Percentiles rank a stretch among this genome's conserved stretches.
phyloP scores from a whole-genome alignment of 1,139 yeast genomes.

The Saccharomyces pastorianus region DNA sequence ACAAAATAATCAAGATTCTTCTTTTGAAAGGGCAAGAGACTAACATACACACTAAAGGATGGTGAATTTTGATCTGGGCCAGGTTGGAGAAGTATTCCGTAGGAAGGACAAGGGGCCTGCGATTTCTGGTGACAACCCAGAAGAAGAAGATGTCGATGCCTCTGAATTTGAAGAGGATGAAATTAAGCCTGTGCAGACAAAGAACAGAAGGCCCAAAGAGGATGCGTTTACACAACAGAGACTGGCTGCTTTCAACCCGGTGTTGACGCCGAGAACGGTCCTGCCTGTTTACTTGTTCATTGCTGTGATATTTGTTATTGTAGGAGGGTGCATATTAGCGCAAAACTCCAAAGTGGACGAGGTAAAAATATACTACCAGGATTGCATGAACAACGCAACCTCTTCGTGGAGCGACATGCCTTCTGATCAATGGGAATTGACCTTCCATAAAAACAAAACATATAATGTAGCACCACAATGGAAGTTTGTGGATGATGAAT shows the following conservation, averaged over 20 bases:
- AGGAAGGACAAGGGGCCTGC: constrained; percentile 20
- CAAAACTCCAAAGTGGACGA: constrained; percentile 77
- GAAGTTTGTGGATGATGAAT: constrained; percentile 45
- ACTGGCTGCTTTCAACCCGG: constrained; percentile 58
- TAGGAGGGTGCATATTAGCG: constrained; percentile 85
- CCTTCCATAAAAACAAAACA: constrained; percentile 42
- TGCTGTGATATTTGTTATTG: constrained; percentile 79
- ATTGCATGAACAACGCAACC: constrained; percentile 56
- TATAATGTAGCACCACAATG: constrained; percentile 47
- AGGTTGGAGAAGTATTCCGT: constrained; percentile 22
- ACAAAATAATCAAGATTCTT: neutral
- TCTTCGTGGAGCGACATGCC: constrained; percentile 58
- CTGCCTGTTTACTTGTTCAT: constrained; percentile 69
- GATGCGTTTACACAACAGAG: constrained; percentile 63
- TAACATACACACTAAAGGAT: neutral
- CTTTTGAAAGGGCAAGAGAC: neutral
- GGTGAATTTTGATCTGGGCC: constrained; percentile 17
- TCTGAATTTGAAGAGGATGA: constrained; percentile 32
- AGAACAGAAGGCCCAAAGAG: constrained; percentile 56
- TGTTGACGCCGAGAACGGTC: constrained; percentile 82
- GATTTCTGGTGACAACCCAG: constrained; percentile 9
- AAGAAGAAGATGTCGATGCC: constrained; percentile 29
- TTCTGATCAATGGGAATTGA: constrained; percentile 41
- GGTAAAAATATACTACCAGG: constrained; percentile 69
- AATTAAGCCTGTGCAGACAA: constrained; percentile 28